Base-by-base conservation (phyloP, 2,329 filamentous ascomycete genomes). In the Huntiella savannae region DNA sequence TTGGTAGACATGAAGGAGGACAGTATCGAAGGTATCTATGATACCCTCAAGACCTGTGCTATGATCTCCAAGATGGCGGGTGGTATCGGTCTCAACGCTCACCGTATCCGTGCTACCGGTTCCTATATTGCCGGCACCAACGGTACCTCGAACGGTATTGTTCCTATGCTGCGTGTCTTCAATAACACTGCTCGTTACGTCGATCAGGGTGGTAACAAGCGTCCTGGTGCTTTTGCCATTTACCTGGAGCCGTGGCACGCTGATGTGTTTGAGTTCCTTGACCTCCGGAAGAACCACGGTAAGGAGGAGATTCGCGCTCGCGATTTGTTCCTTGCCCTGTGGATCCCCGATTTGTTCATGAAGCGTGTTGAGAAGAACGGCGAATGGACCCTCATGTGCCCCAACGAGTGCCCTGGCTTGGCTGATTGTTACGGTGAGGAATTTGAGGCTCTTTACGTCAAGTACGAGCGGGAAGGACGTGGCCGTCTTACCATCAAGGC, bases 1-100 rank as follows among this genome's bases (percentile, higher is more conserved):
- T 73, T 98, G 47, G 85, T 98, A 54, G 91, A 96, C 64, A 96
- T 98, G 81, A 98, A 96, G 71, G 87, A 94, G 44, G 91, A 98
- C 67, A 95, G 87, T 64, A 98, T 98, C 59, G 91, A 98, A 55
- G 91, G 91, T 55, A 98, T 98, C 61, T 98, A 98, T 59, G 91
- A 98, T 60, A 98, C 91, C 13, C 75, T 98, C 56, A 98, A 98
- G 77, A 96, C 85, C 1, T 98, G 91, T 66, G 91, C 91, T 55
- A 88, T 98, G 85, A 98, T 98, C 65, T 98, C 91, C 59, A 98
- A 98, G 76, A 96, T 91, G 67, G 91, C 91, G 55, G 91, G 91
- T 62, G 91, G 91, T 62, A 96, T 98, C 61, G 91, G 91, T 57
- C 72, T 98, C 53, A 96, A 98, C 59, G 79, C 88, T 44, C 91